A percentile compares a stretch with the other conserved stretches of the same genome.
Conservation (phyloP, 192 early-diverging fungal genomes). For the Chytriomyces hyalinus region DNA sequence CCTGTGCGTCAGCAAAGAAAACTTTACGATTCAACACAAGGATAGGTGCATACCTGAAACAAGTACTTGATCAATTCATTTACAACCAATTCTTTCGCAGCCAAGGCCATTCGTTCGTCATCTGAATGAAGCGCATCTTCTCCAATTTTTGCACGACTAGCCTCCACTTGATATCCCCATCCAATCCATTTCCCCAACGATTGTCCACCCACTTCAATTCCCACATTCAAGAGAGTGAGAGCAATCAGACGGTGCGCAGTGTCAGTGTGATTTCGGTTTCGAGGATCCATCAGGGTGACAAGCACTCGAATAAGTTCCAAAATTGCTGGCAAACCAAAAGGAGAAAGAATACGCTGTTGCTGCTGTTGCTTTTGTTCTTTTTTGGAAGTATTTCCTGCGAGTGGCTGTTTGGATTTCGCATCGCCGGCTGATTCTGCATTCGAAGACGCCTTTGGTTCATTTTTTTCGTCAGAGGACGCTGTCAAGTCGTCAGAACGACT, state of each 20-base stretch:
- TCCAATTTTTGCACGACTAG: neutral
- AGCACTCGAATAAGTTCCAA: slow-evolving; percentile 90
- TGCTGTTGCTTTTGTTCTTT: slow-evolving; percentile 24
- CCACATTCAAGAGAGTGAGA: slow-evolving; percentile 83
- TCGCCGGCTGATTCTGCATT: neutral
- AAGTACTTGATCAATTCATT: slow-evolving; percentile 87
- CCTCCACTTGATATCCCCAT: slow-evolving; percentile 38
- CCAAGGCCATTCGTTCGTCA: slow-evolving; percentile 46
- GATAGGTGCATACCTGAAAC: slow-evolving; percentile 65
- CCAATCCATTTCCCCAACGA: slow-evolving; percentile 70
- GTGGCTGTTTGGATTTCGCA: neutral
- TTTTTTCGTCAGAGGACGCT: neutral
- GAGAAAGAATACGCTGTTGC: slow-evolving; percentile 38
- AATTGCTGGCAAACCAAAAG: slow-evolving; percentile 86
- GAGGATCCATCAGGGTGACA: slow-evolving; percentile 87
- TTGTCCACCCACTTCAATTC: slow-evolving; percentile 82
- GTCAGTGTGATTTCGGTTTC: slow-evolving; percentile 90
- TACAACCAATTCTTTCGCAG: slow-evolving; percentile 64
- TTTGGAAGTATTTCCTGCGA: neutral
- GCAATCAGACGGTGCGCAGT: slow-evolving; percentile 88
- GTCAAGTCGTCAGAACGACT: neutral
- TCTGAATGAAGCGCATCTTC: slow-evolving; percentile 26
- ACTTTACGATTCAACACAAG: slow-evolving; percentile 28
- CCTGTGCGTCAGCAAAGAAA: slow-evolving; percentile 28
- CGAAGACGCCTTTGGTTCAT: neutral